Conservation (phyloP, 345 rosid genomes). For the Microthlaspi erraticum region DNA sequence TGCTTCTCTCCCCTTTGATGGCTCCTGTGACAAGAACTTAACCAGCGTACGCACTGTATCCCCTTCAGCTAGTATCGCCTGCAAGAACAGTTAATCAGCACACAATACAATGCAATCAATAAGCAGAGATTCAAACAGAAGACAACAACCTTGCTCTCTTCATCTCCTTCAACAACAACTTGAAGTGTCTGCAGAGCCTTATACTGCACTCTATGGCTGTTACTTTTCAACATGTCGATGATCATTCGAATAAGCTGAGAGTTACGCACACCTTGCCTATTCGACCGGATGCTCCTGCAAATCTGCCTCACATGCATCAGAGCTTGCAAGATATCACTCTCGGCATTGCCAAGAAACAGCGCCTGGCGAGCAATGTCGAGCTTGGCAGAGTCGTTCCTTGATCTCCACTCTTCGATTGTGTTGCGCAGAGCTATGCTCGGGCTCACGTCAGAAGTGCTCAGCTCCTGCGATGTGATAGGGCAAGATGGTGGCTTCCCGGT, state of each 20-base stretch:
- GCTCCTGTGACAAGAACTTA: constrained; percentile 86
- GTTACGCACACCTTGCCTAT: constrained; percentile 71
- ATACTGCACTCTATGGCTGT: constrained; percentile 72
- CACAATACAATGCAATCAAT: background rate
- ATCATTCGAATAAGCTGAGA: constrained; percentile 78
- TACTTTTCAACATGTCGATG: constrained; percentile 75
- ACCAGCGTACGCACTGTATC: constrained; percentile 92
- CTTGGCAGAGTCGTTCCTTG: constrained; percentile 84
- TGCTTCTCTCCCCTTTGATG: constrained; percentile 84
- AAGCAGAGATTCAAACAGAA: constrained; percentile 20
- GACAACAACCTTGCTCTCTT: constrained; percentile 72
- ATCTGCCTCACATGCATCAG: constrained; percentile 63
- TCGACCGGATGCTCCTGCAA: constrained; percentile 65
- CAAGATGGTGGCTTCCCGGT: constrained; percentile 65
- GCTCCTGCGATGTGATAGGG: constrained; percentile 76
- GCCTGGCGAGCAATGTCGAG: constrained; percentile 80
- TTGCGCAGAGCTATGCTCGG: constrained; percentile 86
- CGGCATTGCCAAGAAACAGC: constrained; percentile 62
- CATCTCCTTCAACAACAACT: constrained; percentile 79
- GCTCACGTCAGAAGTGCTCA: constrained; percentile 66
- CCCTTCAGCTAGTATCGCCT: constrained; percentile 89
- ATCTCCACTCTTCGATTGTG: constrained; percentile 96
- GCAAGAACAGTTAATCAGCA: constrained; percentile 40
- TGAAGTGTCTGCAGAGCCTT: constrained; percentile 77
- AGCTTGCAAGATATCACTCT: constrained; percentile 69